Base-by-base conservation (phyloP, 2,329 filamentous ascomycete genomes). In the Penicillium sp. region DNA sequence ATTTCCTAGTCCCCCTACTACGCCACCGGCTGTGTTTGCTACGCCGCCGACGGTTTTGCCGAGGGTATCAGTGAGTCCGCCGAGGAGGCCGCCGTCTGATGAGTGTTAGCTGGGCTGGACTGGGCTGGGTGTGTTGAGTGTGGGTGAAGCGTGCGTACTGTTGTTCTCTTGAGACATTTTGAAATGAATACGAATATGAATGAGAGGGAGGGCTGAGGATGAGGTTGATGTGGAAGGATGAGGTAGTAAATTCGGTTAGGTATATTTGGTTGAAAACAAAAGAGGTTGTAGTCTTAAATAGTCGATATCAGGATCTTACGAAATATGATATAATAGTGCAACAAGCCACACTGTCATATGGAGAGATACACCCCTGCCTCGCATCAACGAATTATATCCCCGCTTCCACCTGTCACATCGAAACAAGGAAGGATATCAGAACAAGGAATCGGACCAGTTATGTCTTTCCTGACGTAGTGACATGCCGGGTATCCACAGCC, bases 1-100 rank as follows among this genome's bases (percentile, higher is more conserved):
- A 46, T 64, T 65, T 15, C 68, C 67, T 4, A 71, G 49, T 17
- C 67, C 64, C 9, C 63, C 55, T 17, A 69, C 63, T 4, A 61
- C 53, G 24, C 24, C 39, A 32, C 68, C 67, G 2, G 67, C 44
- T 2, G 68, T 70, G 55, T 65, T 64, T 33, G 68, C 68, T 9
- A 70, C 57, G 46, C 70, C 70, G 51, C 64, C 62, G 23, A 68
- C 63, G 21, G 66, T 66, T 33, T 66, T 65, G 36, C 65, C 65
- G 13, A 68, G 24, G 27, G 63, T 66, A 37, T 67, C 61, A 23
- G 58, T 59, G 7, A 68, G 32, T 17, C 65, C 63, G 4, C 65
- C 65, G 43, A 66, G 61, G 45, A 66, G 59, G 29, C 62, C 60
- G 41, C 56, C 60, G 12, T 46, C 36, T 56, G 23, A 15, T 21